Evolutionary conservation across 441 rosid species (phyloP), one percentile per base, ranked within the genome.

Genomic region (Hura crepitans): DNA sequence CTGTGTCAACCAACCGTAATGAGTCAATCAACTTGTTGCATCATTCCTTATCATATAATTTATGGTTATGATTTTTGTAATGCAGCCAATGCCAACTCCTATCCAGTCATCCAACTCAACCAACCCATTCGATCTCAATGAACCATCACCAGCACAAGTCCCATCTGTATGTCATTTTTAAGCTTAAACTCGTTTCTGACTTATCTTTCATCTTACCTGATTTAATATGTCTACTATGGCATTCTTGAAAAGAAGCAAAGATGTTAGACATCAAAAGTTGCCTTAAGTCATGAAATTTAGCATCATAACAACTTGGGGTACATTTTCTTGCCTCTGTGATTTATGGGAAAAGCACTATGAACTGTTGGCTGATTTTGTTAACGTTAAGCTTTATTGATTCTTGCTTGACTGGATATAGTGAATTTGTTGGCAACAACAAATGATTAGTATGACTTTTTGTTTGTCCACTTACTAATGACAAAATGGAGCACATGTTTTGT

Each of bases 101-200:
- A 76, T 82, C 30, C 95, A 77, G 72, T 77, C 76, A 70, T 66
- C 88, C 25, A 81, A 71, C 66, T 89, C 99, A 15, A 63, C 79
- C 75, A 95, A 95, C 82, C 99, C 99, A 64, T 95, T 95, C 83
- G 99, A 90, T 80, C 59, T 83, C 68, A 77, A 69, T 39, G 89
- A 85, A 72, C 78, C 89, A 20, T 74, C 83, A 37, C 69, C 79
- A 33, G 79, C 66, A 66, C 92, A 82, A 72, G 76, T 79, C 60
- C 93, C 82, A 75, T 56, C 76, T 59, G 98, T 94, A 85, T 42
- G 89, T 73, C 18, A 56, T 75, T 72, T 68, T 57, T 69, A 37
- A 62, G 65, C 54, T 56, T 68, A 39, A 58, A 68, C 25, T 20
- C 57, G 27, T 55, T n/a, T 1, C 27, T 20, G 42, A n/a, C 2